Evolutionary conservation across 495 filamentous ascomycete species (phyloP), one percentile per base, ranked within the genome.

Genomic region (Extremus antarcticus): DNA sequence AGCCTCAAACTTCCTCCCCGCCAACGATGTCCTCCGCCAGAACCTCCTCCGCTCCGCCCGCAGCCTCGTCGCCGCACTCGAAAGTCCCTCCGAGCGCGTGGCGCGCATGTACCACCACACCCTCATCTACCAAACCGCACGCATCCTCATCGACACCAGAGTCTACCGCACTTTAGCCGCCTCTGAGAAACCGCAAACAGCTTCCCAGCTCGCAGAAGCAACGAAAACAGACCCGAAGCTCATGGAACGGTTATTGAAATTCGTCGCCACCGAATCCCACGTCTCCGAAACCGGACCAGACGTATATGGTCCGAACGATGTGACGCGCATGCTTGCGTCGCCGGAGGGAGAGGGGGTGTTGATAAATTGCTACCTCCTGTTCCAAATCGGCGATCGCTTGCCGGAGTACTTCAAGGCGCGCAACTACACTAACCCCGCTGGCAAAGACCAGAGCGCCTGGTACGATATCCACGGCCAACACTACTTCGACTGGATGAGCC

Each of bases 401-500:
- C 25, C 50, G 11, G 3, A 50, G 24, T 57, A 53, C 54, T 48
- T 57, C 47, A 15, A 45, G 13, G 25, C 39, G 7, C 15, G n/a
- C 29, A 35, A 25, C 16, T 59, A 50, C 45, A 25, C 16, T 8
- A 40, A 56, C 32, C 25, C 38, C 15, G 29, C 39, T 7, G 54
- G 32, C 53, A 59, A 59, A 15, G 29, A 50, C 45, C 51, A 49
- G 9, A 49, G 32, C 21, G 9, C 49, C 17, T 57, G 8, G 4
- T 51, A 41, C 43, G 49, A 4, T 2, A 38, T 9, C 3, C 43
- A 19, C 22, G 40, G 25, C 3, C 3, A 22, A 8, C 43, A 55
- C 21, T 46, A 47, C 40, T 58, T 58, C 51, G 38, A 54, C 3
- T 58, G 43, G 38, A 38, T 54, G 8, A 47, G 21, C 38, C 19